Base-by-base conservation (phyloP, 768 basidiomycete species). In the Leccinellum rugosiceps region DNA sequence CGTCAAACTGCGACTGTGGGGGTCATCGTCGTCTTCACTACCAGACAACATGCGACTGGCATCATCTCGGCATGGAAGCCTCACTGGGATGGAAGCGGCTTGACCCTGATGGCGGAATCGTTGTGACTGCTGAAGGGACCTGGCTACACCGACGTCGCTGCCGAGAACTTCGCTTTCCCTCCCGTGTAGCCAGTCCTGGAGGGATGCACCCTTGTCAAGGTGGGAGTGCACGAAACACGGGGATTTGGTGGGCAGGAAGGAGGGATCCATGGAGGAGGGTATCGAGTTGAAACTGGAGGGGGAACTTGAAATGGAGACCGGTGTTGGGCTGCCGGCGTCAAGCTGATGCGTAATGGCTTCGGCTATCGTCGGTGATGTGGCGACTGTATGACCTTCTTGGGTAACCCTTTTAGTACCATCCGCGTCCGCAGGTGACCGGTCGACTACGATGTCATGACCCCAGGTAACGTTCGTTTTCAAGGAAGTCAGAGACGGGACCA, bases 221-320 rank as follows among this genome's bases (percentile, higher is more conserved):
- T 91, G 84, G 0, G 91, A 94, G 76, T 98, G 94, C 35, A 98
- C 86, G 73, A 94, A 96, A 69, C 93, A 97, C 10, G 94, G 94
- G 0, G 92, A 94, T 46, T 79, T 76, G 4, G 23, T 50, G 9
- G 68, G 64, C 2, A 59, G n/a, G 38, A 57, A 57, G 14, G 61
- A 62, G 3, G 68, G 25, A 51, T 73, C 58, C 66, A 73, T 72
- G 1, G 59, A 55, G 49, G 59, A 57, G 55, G 71, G 61, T 63
- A 68, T 61, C 57, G 63, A 59, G 43, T 60, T 52, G 48, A 70
- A 59, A 51, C 61, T 71, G 17, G 71, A 69, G 28, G 65, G 65
- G 8, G 72, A 74, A 26, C 66, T 74, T 41, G 71, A 63, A 50
- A 59, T 55, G 62, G 66, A 63, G 50, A 52, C 25, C 3, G 62